phyloP scores from a whole-genome alignment of 2,329 filamentous ascomycete species.

The Blastomyces parvus region DNA sequence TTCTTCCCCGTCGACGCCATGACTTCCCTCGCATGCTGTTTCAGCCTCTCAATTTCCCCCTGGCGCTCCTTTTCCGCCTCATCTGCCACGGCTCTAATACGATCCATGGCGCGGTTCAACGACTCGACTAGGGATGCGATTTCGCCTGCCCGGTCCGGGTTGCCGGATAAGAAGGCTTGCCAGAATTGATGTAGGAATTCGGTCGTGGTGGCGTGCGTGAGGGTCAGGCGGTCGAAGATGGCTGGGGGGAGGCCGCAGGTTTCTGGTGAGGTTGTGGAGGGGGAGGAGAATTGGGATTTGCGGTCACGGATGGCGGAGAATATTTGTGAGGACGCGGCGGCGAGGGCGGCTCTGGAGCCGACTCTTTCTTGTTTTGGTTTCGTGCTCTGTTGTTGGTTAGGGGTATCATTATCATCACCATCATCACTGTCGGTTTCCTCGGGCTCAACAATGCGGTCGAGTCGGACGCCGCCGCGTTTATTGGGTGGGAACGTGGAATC shows the following conservation, averaged over 20 bases:
- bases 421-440: slow-evolving; percentile 53
- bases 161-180: slow-evolving; percentile 81
- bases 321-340: slow-evolving; percentile 48
- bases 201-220: slow-evolving; percentile 84
- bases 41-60: slow-evolving; percentile 55
- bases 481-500: slow-evolving; percentile 37
- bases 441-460: slow-evolving; percentile 52
- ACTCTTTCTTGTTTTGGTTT: slow-evolving; percentile 40
- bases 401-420: slow-evolving; percentile 44
- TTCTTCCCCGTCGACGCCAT: slow-evolving; percentile 66
- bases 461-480: slow-evolving; percentile 58
- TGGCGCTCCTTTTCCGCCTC: slow-evolving; percentile 69
- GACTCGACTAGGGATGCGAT: slow-evolving; percentile 75
- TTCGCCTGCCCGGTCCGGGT: slow-evolving; percentile 69
- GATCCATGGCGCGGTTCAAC: slow-evolving; percentile 62
- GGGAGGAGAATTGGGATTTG: slow-evolving; percentile 39
- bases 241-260: slow-evolving; percentile 40
- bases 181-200: slow-evolving; percentile 99
- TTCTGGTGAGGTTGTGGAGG: slow-evolving; percentile 27
- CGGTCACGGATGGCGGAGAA: slow-evolving; percentile 50
- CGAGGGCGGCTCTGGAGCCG: slow-evolving; percentile 60
- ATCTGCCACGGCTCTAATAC: slow-evolving; percentile 70
- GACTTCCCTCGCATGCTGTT: slow-evolving; percentile 60
- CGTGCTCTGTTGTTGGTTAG: slow-evolving; percentile 48
- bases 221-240: slow-evolving; percentile 53